Evolutionary conservation across 1,284 basidiomycete genomes (phyloP).

Genomic region (Boletus chippewaensis): DNA sequence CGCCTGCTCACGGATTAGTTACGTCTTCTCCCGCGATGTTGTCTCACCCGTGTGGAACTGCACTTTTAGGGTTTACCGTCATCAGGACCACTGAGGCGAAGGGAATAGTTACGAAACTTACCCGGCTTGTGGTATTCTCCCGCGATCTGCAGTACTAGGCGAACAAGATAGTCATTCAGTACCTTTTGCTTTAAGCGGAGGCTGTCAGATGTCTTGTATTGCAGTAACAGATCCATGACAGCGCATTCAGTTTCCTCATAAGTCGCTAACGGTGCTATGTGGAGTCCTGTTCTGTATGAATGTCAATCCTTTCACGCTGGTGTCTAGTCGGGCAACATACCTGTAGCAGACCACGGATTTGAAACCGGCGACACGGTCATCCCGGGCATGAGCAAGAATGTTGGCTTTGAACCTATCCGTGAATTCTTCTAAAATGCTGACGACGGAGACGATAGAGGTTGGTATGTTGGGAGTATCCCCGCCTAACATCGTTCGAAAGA

Average conservation of each 20-base stretch:
- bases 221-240: slow-evolving; percentile 28
- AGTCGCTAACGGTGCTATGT: slow-evolving; percentile 34
- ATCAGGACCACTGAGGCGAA: background rate
- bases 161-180: slow-evolving; percentile 64
- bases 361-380: slow-evolving; percentile 56
- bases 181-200: slow-evolving; percentile 54
- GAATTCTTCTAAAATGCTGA: slow-evolving; percentile 33
- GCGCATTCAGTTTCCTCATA: slow-evolving; percentile 28
- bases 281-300: slow-evolving; percentile 49
- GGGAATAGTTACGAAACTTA: slow-evolving; percentile 20
- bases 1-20: slow-evolving; percentile 29
- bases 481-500: slow-evolving; percentile 31
- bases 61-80: slow-evolving; percentile 37
- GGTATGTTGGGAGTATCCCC: slow-evolving; percentile 5
- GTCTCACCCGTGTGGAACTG: slow-evolving; percentile 65
- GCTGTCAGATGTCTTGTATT: slow-evolving; percentile 30
- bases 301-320: background rate
- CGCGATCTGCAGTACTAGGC: slow-evolving; percentile 46
- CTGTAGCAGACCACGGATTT: slow-evolving; percentile 70
- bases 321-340: slow-evolving; percentile 3
- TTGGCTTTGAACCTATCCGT: slow-evolving; percentile 27
- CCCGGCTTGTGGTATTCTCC: slow-evolving; percentile 51
- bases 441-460: slow-evolving; percentile 18
- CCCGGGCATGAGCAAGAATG: slow-evolving; percentile 34
- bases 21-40: background rate